These are phyloP conservation scores for Teratosphaeriaceae sp. DNA, from an alignment of 2,329 filamentous ascomycete species.

Conservation along the genomic window DNA sequence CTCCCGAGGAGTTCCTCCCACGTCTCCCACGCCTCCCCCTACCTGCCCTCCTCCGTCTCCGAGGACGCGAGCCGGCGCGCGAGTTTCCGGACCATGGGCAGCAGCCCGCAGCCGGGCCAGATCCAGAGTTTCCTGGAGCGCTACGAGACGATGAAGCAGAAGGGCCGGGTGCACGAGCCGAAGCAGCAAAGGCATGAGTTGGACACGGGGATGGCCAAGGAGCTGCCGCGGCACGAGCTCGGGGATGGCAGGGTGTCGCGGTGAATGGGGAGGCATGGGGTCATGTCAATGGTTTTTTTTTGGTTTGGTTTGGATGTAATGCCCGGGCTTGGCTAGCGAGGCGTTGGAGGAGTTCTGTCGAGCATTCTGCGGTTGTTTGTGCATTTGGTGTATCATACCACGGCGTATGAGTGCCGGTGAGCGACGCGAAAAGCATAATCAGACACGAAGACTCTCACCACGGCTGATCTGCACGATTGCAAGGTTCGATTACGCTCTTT, in stretches of 20 bases:
- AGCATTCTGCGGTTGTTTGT: neutral
- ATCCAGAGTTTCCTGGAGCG: constrained; percentile 13
- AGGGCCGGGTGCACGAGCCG: constrained; percentile 8
- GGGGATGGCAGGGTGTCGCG: neutral
- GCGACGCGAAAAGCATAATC: too few relatives aligned
- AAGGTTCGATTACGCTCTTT: too few relatives aligned
- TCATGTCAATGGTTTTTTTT: neutral
- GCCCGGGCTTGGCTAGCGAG: neutral
- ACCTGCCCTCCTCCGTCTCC: neutral
- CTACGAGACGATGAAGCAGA: constrained; percentile 13
- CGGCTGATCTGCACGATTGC: too few relatives aligned
- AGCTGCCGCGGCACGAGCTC: constrained; percentile 1
- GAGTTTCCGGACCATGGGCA: constrained; percentile 4
- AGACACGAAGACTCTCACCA: too few relatives aligned
- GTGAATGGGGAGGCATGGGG: too few relatives aligned
- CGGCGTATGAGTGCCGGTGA: too few relatives aligned
- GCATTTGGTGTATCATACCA: neutral
- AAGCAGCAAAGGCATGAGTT: constrained; percentile 12
- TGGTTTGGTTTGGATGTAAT: neutral
- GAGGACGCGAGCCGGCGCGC: neutral
- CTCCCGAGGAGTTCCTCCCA: too few relatives aligned
- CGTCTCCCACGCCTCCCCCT: neutral
- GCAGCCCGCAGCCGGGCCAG: constrained; percentile 8
- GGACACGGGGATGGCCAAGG: constrained; percentile 2
- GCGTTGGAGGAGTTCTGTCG: neutral